Base-by-base conservation (phyloP, 2,329 filamentous ascomycete genomes). In the Colletotrichum sp. region DNA sequence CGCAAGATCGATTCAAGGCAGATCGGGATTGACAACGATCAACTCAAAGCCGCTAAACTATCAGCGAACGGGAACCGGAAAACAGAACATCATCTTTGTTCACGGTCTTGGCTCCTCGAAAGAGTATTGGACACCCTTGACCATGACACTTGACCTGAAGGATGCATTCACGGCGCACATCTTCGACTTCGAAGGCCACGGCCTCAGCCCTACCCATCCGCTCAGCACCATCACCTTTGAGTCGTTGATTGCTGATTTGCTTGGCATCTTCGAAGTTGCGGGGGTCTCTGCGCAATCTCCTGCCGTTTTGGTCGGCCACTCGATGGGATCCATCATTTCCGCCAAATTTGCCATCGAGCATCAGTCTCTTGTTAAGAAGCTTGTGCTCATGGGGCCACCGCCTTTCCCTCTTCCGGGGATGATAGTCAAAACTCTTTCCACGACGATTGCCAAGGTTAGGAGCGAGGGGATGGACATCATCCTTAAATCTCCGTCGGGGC, bases 141-240 rank as follows among this genome's bases (percentile, higher is more conserved):
- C 89, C 30, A 76, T 82, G 1, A 77, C 79, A 3, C 77, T 88
- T 1, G 77, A 71, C 4, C 81, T 85, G 12, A 71, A 77, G 6
- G 76, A 80, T 15, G 78, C 80, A 3, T 80, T 84, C 77, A 82
- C 78, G 2, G 75, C 86, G 8, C 86, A 89, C 74, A 79, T 90
- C 1, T 87, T 87, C 73, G 90, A 92, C 76, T 82, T 92, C 4
- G 90, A 92, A 80, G 90, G 90, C 4, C 89, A 91, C 76, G 90
- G 90, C 1, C 82, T 89, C 8, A 89, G 88, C 2, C 89, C 89
- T 0, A 90, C 89, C 0, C 85, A 84, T 10, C 86, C 89, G 0
- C 81, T 85, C 4, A 86, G 83, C 65, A 77, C 77, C 3, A 68
- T 89, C 13, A 85, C 82, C 8, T 85, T 91, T 48, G 78, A 80